phyloP scores from a whole-genome alignment of 208 protist species.

The Trypanosoma rangeli region DNA sequence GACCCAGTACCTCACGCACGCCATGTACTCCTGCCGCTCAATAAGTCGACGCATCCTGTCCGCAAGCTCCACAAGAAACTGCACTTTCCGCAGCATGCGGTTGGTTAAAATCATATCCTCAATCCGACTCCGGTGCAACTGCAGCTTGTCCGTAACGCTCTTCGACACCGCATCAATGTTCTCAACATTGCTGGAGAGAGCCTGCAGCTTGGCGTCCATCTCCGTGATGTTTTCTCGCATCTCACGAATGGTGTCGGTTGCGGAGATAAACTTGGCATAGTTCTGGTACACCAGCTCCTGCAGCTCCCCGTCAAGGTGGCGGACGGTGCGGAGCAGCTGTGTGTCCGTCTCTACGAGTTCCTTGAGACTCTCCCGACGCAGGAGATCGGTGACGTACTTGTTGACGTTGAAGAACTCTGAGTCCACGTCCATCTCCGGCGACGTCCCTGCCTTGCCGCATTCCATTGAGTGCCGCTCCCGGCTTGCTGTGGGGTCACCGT shows the following conservation, averaged over 20 bases:
- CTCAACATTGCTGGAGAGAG: conserved; percentile 70
- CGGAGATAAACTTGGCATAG: conserved; percentile 98
- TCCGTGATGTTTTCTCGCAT: conserved; percentile 89
- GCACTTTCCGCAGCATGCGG: conserved; percentile 77
- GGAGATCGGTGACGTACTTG: conserved; percentile 79
- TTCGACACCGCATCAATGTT: conserved; percentile 71
- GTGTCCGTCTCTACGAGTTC: conserved; percentile 83
- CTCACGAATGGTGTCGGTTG: conserved; percentile 96
- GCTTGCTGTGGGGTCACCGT: conserved; percentile 55
- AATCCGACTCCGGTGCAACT: conserved; percentile 64
- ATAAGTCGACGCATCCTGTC: conserved; percentile 63
- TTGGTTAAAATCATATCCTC: conserved; percentile 72
- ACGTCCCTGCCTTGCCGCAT: conserved; percentile 19
- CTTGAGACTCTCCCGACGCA: conserved; percentile 67
- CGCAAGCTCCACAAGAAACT: conserved; percentile 79
- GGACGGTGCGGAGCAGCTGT: conserved; percentile 67
- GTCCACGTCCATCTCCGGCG: conserved; percentile 77
- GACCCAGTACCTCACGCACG: conserved; percentile 78
- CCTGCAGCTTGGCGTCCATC: conserved; percentile 87
- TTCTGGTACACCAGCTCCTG: conserved; percentile 99
- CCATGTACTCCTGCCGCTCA: conserved; percentile 51
- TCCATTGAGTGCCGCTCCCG: conserved; percentile 11
- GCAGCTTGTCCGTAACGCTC: conserved; percentile 54
- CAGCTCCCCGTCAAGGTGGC: conserved; percentile 93
- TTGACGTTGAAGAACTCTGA: conserved; percentile 82